Conservation (phyloP, 805 yeast genomes). For the Millerozyma miso region DNA sequence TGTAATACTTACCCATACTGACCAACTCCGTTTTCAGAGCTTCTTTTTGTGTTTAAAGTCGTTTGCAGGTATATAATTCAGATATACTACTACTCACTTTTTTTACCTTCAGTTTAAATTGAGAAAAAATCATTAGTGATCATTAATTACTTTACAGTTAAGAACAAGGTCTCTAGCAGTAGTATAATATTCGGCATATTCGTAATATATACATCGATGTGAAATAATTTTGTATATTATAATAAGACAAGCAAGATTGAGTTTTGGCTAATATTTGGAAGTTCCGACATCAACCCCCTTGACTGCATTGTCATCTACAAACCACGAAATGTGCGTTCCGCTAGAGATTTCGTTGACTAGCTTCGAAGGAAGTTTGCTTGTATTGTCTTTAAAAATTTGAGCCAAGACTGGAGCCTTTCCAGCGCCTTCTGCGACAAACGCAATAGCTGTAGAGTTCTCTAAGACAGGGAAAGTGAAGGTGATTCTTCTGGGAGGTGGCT, state of each 20-base stretch:
- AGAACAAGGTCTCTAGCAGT: neutral
- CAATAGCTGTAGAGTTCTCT: constrained; percentile 48
- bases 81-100: too few relatives aligned
- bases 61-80: too few relatives aligned
- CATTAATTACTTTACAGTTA: too few relatives aligned
- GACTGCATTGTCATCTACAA: constrained; percentile 76
- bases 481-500: constrained; percentile 90
- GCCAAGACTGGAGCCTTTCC: constrained; percentile 71
- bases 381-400: constrained; percentile 57
- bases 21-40: too few relatives aligned
- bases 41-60: too few relatives aligned
- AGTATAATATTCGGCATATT: neutral
- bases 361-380: constrained; percentile 61
- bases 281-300: constrained; percentile 49
- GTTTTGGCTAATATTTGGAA: constrained; percentile 38
- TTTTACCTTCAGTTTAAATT: too few relatives aligned
- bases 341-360: constrained; percentile 56
- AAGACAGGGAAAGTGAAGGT: constrained; percentile 81
- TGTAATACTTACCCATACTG: constrained; percentile 7
- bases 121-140: too few relatives aligned
- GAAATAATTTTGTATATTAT: neutral
- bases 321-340: constrained; percentile 65
- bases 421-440: constrained; percentile 88
- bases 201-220: neutral
- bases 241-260: neutral